phyloP scores from a whole-genome alignment of 2,329 filamentous ascomycete species.

The Fusarium newnesense region DNA sequence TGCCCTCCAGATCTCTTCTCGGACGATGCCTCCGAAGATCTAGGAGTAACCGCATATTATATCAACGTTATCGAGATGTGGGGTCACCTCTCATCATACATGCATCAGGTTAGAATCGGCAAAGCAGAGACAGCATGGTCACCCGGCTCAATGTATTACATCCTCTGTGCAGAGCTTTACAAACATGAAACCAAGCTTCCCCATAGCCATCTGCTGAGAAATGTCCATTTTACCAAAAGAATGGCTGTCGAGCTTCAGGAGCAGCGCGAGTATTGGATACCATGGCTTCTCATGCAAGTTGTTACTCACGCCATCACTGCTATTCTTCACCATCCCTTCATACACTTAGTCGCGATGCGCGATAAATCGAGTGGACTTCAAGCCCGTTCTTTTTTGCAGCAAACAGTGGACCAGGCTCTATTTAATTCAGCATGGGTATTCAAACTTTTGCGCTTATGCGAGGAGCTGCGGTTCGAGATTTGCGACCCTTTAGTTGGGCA shows the following conservation, averaged over 20 bases:
- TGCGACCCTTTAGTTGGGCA: conserved; percentile 8
- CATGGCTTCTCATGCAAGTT: conserved; percentile 7
- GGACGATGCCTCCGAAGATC: neutral
- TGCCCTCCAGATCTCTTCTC: conserved; percentile 13
- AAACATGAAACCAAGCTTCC: conserved; percentile 1
- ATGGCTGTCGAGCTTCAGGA: neutral
- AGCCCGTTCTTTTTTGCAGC: neutral
- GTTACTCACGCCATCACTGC: neutral
- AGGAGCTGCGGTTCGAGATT: neutral
- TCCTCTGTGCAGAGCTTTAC: neutral
- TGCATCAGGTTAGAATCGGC: neutral
- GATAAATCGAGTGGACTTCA: neutral
- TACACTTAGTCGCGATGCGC: conserved; percentile 10
- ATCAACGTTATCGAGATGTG: neutral
- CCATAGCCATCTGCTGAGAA: neutral
- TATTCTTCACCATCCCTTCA: conserved; percentile 4
- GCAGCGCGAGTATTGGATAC: conserved; percentile 7
- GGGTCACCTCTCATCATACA: conserved; percentile 7
- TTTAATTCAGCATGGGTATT: conserved; percentile 14
- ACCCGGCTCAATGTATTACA: conserved; percentile 4
- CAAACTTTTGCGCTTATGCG: neutral
- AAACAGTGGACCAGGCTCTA: neutral
- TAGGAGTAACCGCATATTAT: conserved; percentile 12
- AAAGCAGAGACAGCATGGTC: conserved; percentile 6
- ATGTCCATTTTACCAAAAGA: neutral